phyloP scores from a whole-genome alignment of 2,329 filamentous ascomycete species.

The Periconia sp. region DNA sequence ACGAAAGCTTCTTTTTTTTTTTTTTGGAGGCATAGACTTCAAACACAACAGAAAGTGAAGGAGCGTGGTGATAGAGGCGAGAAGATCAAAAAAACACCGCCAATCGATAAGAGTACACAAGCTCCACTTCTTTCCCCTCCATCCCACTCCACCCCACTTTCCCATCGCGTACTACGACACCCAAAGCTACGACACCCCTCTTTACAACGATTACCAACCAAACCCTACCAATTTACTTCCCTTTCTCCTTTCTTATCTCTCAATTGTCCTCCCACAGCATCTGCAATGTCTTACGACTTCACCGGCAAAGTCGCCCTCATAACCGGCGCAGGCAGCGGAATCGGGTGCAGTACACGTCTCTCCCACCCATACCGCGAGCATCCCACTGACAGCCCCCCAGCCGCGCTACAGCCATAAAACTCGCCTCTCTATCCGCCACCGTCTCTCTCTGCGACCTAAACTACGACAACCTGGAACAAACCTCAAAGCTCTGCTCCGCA shows the following conservation, averaged over 20 bases:
- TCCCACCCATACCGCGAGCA: not conserved
- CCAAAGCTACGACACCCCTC: not conserved
- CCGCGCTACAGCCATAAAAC: constrained; percentile 53
- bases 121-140: constrained; percentile 10
- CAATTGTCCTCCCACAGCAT: not conserved
- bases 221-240: not conserved
- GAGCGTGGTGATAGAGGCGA: constrained; percentile 16
- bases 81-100: too few relatives aligned
- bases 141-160: constrained; percentile 47
- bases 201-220: constrained; percentile 15
- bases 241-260: not conserved
- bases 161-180: constrained; percentile 19
- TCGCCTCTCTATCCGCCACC: constrained; percentile 53
- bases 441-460: constrained; percentile 46
- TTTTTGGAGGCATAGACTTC: too few relatives aligned
- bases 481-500: constrained; percentile 48
- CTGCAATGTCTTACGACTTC: constrained; percentile 33
- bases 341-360: constrained; percentile 44
- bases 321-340: constrained; percentile 51
- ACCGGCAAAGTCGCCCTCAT: constrained; percentile 36
- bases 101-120: too few relatives aligned
- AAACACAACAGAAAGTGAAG: not conserved
- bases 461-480: constrained; percentile 47
- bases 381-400: constrained; percentile 27
- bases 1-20: too few relatives aligned